These are phyloP conservation scores for Polytrichum formosum DNA, from an alignment of 225 moss, liverwort and hornwort species.

Conservation along the genomic window DNA sequence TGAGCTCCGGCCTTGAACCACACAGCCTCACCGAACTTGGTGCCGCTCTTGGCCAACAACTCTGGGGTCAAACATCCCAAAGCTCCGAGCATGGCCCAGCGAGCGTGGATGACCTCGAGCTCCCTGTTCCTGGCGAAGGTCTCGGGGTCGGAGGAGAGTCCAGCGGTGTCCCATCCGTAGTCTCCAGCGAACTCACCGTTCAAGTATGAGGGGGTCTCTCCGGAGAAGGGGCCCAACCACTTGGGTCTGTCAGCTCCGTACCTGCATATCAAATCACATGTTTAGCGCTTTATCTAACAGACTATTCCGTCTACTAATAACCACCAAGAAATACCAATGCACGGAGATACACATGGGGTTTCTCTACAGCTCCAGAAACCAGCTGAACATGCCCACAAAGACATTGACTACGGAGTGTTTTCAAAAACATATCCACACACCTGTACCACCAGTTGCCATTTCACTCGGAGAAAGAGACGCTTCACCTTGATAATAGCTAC, in stretches of 20 bases:
- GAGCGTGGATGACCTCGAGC: constrained; percentile 47
- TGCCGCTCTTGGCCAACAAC: constrained; percentile 35
- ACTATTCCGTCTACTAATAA: too few relatives aligned
- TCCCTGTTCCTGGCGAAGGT: constrained; percentile 31
- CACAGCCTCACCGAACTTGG: constrained; percentile 41
- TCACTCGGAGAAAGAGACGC: too few relatives aligned
- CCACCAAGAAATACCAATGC: background rate
- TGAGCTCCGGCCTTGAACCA: constrained; percentile 55
- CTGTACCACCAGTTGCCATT: too few relatives aligned
- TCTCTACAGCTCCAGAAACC: background rate
- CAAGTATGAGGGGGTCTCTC: constrained; percentile 60
- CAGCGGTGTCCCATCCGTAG: constrained; percentile 38
- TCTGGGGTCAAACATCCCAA: constrained; percentile 26
- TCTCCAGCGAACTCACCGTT: constrained; percentile 57
- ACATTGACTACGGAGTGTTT: background rate
- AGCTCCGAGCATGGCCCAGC: constrained; percentile 49
- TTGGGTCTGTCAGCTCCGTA: constrained; percentile 44
- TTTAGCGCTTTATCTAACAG: too few relatives aligned
- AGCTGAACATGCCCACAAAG: background rate
- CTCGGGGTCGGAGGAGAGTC: constrained; percentile 43
- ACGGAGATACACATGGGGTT: too few relatives aligned
- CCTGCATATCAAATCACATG: constrained; percentile 17
- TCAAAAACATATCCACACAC: too few relatives aligned
- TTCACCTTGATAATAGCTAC: too few relatives aligned
- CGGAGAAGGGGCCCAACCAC: constrained; percentile 60